phyloP scores from a whole-genome alignment of 345 rosid genomes.

The Nasturtium officinale region DNA sequence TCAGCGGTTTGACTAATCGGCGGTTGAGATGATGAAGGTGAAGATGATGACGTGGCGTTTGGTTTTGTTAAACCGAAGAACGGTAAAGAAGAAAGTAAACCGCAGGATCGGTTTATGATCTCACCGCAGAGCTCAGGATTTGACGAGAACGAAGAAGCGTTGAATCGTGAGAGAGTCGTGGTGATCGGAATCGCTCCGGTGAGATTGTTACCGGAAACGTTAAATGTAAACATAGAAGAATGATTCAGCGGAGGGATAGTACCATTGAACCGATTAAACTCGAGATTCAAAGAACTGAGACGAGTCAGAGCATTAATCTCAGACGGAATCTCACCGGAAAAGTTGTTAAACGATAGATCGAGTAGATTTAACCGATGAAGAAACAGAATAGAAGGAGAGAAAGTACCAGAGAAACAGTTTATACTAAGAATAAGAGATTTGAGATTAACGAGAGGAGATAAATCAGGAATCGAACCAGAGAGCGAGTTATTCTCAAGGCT shows the following conservation, averaged over 20 bases:
- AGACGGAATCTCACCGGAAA: conserved; percentile 68
- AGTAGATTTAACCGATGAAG: conserved; percentile 61
- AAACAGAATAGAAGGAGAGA: conserved; percentile 54
- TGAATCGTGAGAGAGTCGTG: conserved; percentile 61
- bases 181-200: conserved; percentile 71
- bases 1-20: conserved; percentile 56
- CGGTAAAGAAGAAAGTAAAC: conserved; percentile 53
- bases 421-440: conserved; percentile 54
- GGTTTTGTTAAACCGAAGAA: conserved; percentile 52
- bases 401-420: conserved; percentile 64
- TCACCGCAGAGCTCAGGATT: conserved; percentile 83
- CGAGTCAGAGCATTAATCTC: conserved; percentile 52
- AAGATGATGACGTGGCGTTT: conserved; percentile 44
- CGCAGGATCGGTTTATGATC: conserved; percentile 63
- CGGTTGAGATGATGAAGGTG: conserved; percentile 23
- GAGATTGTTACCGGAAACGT: conserved; percentile 78
- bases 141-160: conserved; percentile 51
- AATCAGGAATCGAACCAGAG: conserved; percentile 79
- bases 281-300: conserved; percentile 60
- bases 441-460: conserved; percentile 64
- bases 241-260: conserved; percentile 72
- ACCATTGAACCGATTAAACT: conserved; percentile 63
- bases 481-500: conserved; percentile 77
- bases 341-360: conserved; percentile 61
- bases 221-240: conserved; percentile 51